Base-by-base conservation (phyloP, 768 basidiomycete genomes). In the Imleria badia region DNA sequence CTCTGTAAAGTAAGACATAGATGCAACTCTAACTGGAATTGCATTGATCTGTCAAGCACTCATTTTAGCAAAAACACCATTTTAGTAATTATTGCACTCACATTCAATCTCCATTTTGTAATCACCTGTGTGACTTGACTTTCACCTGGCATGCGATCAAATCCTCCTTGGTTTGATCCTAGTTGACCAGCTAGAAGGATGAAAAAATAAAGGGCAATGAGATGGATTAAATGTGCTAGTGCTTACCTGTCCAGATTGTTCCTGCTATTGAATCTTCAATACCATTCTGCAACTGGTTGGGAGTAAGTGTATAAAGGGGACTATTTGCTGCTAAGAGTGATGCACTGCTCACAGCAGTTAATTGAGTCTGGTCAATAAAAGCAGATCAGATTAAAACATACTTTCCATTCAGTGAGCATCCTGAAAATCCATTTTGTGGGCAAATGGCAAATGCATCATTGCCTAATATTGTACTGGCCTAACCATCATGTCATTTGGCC, bases 91-190 rank as follows among this genome's bases (percentile, higher is more conserved):
- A 4, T 38, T 3, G 3, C 5, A 23, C 61, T 52, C 12, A 62
- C 61, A 55, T 62, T 52, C 20, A 62, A 26, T 20, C 58, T 54
- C 58, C 46, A 60, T 33, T 44, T 5, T 23, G 45, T 55, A 4
- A 40, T n/a, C 17, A 46, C 43, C 7, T 63, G 52, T 12, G 40
- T 52, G 5, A 60, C 58, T 43, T 31, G 41, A 15, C 44, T 52
- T 29, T 35, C 31, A 22, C 51, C 50, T 11, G 1, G 2, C 7
- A 14, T 19, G 2, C 41, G 14, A 11, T 63, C 42, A 50, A 60
- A 55, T 15, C 58, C 61, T n/a, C 56, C 53, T 10, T 41, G 26
- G 6, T 1, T 13, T 41, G 41, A 8, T 9, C 58, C 61, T 1
- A 55, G 2, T 23, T 60, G 50, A 39, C 62, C 58, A 33, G 20